Percentiles rank a stretch among this genome's conserved stretches.
Conservation (phyloP, 2,329 filamentous ascomycete genomes). For the Xylariales sp. region DNA sequence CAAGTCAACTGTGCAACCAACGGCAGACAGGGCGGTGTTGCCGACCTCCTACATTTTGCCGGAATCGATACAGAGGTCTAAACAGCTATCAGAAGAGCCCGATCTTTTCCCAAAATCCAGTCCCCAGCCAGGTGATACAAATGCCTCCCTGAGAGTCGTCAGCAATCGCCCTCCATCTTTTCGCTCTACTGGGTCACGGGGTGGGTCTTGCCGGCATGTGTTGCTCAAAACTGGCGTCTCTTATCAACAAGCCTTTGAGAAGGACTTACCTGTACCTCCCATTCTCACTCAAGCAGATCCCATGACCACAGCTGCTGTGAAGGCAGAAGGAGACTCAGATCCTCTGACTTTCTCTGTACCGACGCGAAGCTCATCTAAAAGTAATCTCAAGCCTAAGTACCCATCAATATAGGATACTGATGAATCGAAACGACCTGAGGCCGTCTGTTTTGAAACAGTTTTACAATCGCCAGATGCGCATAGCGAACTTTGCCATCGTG, state of each 20-base stretch:
- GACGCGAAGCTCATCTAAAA: too few relatives aligned
- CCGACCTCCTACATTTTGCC: slow-evolving; percentile 1
- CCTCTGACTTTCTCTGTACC: too few relatives aligned
- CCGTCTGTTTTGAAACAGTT: slow-evolving; percentile 14
- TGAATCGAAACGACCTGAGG: neutral
- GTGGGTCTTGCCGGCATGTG: slow-evolving; percentile 17
- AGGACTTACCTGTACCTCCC: slow-evolving; percentile 21
- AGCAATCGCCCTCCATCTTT: slow-evolving; percentile 19
- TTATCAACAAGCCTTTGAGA: slow-evolving; percentile 12
- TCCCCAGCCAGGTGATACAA: slow-evolving; percentile 16
- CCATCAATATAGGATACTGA: neutral
- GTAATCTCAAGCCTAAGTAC: neutral
- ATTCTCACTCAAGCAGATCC: slow-evolving; percentile 16
- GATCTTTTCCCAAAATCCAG: slow-evolving; percentile 4
- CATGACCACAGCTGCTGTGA: neutral
- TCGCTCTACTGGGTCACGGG: slow-evolving; percentile 16
- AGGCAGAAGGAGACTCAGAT: neutral
- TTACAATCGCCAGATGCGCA: slow-evolving; percentile 15
- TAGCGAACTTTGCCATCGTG: slow-evolving; percentile 13
- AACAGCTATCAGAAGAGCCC: neutral
- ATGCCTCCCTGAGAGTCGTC: slow-evolving; percentile 17
- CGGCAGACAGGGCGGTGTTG: neutral
- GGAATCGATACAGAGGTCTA: neutral
- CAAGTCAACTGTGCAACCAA: too few relatives aligned
- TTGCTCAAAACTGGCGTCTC: slow-evolving; percentile 19